Percentiles rank a stretch among this genome's conserved stretches.
phyloP scores from a whole-genome alignment of 768 basidiomycete genomes.

The Xerocomellus amylosporus region DNA sequence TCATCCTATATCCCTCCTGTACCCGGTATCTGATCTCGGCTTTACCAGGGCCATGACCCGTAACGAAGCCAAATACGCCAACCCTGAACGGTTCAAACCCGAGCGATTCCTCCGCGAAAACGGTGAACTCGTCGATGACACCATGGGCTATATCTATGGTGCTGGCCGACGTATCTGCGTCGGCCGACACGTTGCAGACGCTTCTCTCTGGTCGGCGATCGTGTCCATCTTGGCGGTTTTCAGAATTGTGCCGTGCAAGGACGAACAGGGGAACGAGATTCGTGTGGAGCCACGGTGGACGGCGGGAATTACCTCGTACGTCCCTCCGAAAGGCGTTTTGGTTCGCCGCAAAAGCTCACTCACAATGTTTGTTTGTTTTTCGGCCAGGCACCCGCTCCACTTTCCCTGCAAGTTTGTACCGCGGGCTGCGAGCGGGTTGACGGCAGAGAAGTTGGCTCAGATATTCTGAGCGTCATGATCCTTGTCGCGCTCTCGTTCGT shows the following conservation, averaged over 20 bases:
- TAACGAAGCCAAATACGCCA: slow-evolving; percentile 34
- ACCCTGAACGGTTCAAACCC: slow-evolving; percentile 36
- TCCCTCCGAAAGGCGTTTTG: background rate
- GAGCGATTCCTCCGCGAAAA: slow-evolving; percentile 33
- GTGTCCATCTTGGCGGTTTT: slow-evolving; percentile 35
- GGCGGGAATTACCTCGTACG: slow-evolving; percentile 29
- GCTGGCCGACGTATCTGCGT: slow-evolving; percentile 39
- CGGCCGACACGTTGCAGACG: slow-evolving; percentile 43
- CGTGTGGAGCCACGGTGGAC: slow-evolving; percentile 22
- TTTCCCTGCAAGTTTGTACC: slow-evolving; percentile 29
- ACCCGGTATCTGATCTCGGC: background rate
- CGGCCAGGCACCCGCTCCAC: slow-evolving; percentile 20
- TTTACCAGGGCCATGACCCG: slow-evolving; percentile 30
- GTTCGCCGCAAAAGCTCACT: background rate
- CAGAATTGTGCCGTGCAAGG: slow-evolving; percentile 30
- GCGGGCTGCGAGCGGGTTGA: slow-evolving; percentile 17
- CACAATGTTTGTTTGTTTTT: background rate
- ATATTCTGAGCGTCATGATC: slow-evolving; percentile 14
- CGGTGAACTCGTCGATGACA: slow-evolving; percentile 28
- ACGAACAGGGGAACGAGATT: slow-evolving; percentile 25
- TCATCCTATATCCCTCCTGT: background rate
- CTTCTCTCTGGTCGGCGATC: slow-evolving; percentile 38
- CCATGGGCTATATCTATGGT: slow-evolving; percentile 32
- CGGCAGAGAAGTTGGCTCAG: slow-evolving; percentile 15
- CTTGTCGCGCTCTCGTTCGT: background rate